Evolutionary conservation across 1,284 basidiomycete species (phyloP).

Genomic region (Xanthoconium separans): DNA sequence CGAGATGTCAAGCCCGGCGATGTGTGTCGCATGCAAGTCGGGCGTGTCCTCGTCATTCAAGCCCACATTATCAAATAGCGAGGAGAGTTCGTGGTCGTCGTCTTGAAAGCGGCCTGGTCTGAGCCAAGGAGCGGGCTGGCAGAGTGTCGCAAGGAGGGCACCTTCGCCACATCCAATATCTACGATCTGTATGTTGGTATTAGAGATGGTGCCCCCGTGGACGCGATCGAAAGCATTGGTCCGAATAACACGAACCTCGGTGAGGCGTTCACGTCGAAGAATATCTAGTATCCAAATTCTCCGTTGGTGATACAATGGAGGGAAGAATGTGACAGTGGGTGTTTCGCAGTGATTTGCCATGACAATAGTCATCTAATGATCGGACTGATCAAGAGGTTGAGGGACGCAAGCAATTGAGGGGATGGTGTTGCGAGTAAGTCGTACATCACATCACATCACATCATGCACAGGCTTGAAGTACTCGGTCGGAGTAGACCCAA

Average conservation of each 20-base stretch:
- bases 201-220: neutral
- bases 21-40: slow-evolving; percentile 55
- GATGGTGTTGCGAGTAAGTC: neutral
- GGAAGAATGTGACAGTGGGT: slow-evolving; percentile 66
- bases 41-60: slow-evolving; percentile 44
- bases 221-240: neutral
- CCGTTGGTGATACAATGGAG: slow-evolving; percentile 69
- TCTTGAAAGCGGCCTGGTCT: slow-evolving; percentile 31
- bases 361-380: slow-evolving; percentile 5
- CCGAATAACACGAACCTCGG: slow-evolving; percentile 44
- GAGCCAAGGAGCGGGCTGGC: slow-evolving; percentile 71
- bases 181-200: slow-evolving; percentile 50
- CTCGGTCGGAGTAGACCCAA: slow-evolving; percentile 22
- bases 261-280: slow-evolving; percentile 57
- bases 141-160: slow-evolving; percentile 64
- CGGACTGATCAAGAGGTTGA: neutral
- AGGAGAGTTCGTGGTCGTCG: slow-evolving; percentile 18
- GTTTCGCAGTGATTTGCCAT: slow-evolving; percentile 32
- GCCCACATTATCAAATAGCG: slow-evolving; percentile 30
- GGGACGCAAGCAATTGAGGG: no score
- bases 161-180: slow-evolving; percentile 84
- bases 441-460: slow-evolving; percentile 9
- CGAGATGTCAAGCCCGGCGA: slow-evolving; percentile 73
- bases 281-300: slow-evolving; percentile 69
- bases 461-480: slow-evolving; percentile 9